A percentile compares a stretch with the other conserved stretches of the same genome.
phyloP scores from a whole-genome alignment of 2,329 filamentous ascomycete species.

The Arthroderma sp. region DNA sequence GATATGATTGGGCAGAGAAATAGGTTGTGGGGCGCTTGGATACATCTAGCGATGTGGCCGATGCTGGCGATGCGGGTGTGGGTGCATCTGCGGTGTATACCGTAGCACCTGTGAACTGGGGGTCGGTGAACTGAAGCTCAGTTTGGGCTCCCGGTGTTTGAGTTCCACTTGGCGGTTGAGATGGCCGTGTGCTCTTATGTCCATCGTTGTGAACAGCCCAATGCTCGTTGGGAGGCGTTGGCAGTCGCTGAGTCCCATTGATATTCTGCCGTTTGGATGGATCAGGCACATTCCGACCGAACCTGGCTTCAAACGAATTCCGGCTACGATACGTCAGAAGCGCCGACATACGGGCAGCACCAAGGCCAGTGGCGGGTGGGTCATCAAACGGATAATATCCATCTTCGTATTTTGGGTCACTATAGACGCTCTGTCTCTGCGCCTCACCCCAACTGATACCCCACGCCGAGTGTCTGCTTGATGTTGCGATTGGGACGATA shows the following conservation, averaged over 20 bases:
- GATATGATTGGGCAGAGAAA: constrained; percentile 94
- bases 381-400: constrained; percentile 86
- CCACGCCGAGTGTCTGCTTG: constrained; percentile 46
- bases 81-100: constrained; percentile 33
- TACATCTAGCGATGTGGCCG: constrained; percentile 17
- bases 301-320: constrained; percentile 91
- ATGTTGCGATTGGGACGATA: constrained; percentile 46
- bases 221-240: constrained; percentile 56
- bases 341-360: constrained; percentile 92
- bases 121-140: constrained; percentile 42
- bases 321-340: constrained; percentile 91
- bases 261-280: constrained; percentile 73
- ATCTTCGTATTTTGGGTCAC: constrained; percentile 95
- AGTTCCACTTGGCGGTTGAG: constrained; percentile 16
- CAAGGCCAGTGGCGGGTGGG: constrained; percentile 73
- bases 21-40: constrained; percentile 55
- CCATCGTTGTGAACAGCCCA: constrained; percentile 77
- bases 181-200: constrained; percentile 49
- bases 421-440: constrained; percentile 65
- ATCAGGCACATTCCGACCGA: constrained; percentile 85
- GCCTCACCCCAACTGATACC: constrained; percentile 49
- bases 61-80: constrained; percentile 23
- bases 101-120: constrained; percentile 59
- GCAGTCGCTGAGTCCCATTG: constrained; percentile 49
- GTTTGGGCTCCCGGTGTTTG: constrained; percentile 11